Base-by-base conservation (phyloP, 2,329 filamentous ascomycete genomes). In the Domatiomyces catenatus region DNA sequence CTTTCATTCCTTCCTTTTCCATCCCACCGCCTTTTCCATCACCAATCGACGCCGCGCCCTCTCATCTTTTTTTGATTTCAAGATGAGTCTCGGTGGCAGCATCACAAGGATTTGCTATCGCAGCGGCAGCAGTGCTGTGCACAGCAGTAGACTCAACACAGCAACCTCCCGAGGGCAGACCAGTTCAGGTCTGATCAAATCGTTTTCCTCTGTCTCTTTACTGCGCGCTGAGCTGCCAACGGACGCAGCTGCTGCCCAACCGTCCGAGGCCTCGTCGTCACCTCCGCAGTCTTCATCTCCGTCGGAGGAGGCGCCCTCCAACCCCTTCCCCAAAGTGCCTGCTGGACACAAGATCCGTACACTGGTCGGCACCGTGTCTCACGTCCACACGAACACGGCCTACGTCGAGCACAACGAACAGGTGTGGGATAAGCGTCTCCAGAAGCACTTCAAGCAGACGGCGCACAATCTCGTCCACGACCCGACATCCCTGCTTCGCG, bases 381-480 rank as follows among this genome's bases (percentile, higher is more conserved):
- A 48, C 32, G 43, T 39, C 5, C 48, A 48, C 4, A 52, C 51
- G 5, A 52, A 50, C 48, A 15, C 26, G 7, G 24, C 42, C 7
- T 44, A 32, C 32, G 48, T 52, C 17, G 17, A 39, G 32, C 32
- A 39, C 10, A 39, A 39, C 32, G 32, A 39, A 39, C 55, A 58
- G 45, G 48, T 53, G n/a, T 56, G 48, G 44, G 53, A 59, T 49
- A 50, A 50, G 15, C 43, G 53, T 10, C 51, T 58, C 17, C 56
- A 53, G 26, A 59, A 59, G 48, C 42, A 57, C 54, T 59, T 55
- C 50, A 55, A 48, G 24, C 51, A 51, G 19, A 22, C 46, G 12
- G 39, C 48, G 22, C 55, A 54, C 50, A 46, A 50, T 18, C 51
- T 58, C 36, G 57, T 56, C 17, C 58, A 60, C 53, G 58, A 60